Percentiles rank a stretch among this genome's conserved stretches.
phyloP scores from a whole-genome alignment of 768 basidiomycete genomes.

The Lyophyllum shimeji region DNA sequence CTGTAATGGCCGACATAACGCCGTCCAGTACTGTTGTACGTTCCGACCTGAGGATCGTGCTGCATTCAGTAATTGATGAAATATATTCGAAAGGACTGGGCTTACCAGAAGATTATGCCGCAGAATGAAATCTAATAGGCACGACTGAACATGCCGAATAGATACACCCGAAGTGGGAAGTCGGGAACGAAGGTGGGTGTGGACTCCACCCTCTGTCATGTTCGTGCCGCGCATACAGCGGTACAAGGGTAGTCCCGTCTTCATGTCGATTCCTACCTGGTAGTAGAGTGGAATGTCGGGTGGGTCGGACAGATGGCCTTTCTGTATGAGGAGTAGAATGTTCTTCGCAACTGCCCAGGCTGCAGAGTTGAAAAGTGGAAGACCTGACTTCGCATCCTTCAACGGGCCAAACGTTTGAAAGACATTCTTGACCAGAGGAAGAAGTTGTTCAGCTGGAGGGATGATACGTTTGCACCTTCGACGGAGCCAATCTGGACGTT shows the following conservation, averaged over 20 bases:
- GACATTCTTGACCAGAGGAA: constrained; percentile 22
- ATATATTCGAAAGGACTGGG: too few species aligned
- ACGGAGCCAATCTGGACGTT: constrained; percentile 24
- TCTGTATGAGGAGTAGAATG: constrained; percentile 24
- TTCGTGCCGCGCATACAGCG: constrained; percentile 31
- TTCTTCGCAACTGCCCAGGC: constrained; percentile 30
- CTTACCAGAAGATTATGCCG: constrained; percentile 21
- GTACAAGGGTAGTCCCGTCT: constrained; percentile 24
- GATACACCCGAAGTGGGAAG: constrained; percentile 23
- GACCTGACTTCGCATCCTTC: constrained; percentile 26
- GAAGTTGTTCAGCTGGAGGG: constrained; percentile 30
- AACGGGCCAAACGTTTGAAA: constrained; percentile 34
- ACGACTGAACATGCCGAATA: constrained; percentile 18
- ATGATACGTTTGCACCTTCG: constrained; percentile 25
- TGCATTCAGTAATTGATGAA: too few species aligned
- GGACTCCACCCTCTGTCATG: constrained; percentile 33
- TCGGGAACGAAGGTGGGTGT: constrained; percentile 24
- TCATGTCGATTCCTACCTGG: constrained; percentile 16
- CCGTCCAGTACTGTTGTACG: constrained; percentile 19
- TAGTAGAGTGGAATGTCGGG: constrained; percentile 25
- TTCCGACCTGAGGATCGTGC: constrained; percentile 16
- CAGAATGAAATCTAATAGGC: constrained; percentile 23
- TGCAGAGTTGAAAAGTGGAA: constrained; percentile 27
- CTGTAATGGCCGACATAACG: constrained; percentile 18
- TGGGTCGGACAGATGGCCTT: constrained; percentile 30